A percentile compares a stretch with the other conserved stretches of the same genome.
Conservation (phyloP, 1,284 basidiomycete genomes). For the Papiliotrema fonsecae region DNA sequence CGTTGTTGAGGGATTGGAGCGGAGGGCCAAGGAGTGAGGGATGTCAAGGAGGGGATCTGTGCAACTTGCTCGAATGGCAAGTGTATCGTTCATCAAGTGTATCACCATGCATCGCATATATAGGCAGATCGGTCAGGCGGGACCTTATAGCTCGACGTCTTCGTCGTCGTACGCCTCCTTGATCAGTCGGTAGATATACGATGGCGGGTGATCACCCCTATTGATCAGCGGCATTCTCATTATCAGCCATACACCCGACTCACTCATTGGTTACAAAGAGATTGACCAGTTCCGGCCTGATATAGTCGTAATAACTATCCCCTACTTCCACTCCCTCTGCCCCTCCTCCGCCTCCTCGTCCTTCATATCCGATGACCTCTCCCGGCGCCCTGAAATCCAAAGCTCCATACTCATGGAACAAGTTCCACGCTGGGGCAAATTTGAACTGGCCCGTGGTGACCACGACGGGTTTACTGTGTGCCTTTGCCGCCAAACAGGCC, state of each 20-base stretch:
- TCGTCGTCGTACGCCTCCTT: conserved; percentile 92
- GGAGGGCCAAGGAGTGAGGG: neutral
- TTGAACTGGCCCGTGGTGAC: conserved; percentile 95
- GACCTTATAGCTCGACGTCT: conserved; percentile 65
- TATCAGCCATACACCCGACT: conserved; percentile 38
- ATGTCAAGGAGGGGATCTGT: neutral
- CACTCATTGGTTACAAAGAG: conserved; percentile 96
- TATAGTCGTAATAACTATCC: conserved; percentile 92
- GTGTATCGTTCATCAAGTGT: neutral
- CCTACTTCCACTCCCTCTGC: conserved; percentile 82
- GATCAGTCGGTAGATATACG: conserved; percentile 81
- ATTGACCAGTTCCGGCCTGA: conserved; percentile 84
- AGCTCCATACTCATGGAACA: conserved; percentile 80
- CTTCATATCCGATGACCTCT: conserved; percentile 62
- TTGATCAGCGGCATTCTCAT: conserved; percentile 5
- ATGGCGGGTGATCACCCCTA: conserved; percentile 86
- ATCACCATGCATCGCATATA: neutral
- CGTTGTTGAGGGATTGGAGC: conserved; percentile 7
- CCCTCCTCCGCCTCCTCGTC: conserved; percentile 56
- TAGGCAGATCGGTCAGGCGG: neutral
- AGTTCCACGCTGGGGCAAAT: conserved; percentile 87
- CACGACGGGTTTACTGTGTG: conserved; percentile 88
- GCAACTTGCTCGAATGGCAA: neutral
- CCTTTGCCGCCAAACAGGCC: conserved; percentile 81
- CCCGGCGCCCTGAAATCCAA: conserved; percentile 83